Base-by-base conservation (phyloP, 306 rosid genomes). In the Vigna radiata region DNA sequence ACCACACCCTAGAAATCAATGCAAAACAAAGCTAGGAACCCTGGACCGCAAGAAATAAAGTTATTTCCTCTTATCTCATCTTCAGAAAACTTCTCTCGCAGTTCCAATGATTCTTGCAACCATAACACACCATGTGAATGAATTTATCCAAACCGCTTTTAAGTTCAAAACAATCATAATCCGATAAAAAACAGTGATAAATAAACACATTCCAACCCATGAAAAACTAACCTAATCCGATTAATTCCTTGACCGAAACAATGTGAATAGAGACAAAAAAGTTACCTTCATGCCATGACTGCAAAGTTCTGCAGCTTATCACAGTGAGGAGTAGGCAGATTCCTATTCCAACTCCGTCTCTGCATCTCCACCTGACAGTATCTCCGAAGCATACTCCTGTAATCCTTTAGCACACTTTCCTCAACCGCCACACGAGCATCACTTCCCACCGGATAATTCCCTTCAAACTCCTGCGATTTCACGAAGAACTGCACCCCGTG, bases 341-440 rank as follows among this genome's bases (percentile, higher is more conserved):
- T 89, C 84, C 77, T 91, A 75, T 86, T 91, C 99, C 97, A 91
- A 43, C 85, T 91, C 65, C 89, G 96, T 77, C 98, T 83, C 74
- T 96, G 99, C 29, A 88, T 76, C 85, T 96, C 99, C 17, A 85
- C 39, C 58, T 90, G 96, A 78, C 99, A 96, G 67, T 92, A 89
- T 21, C 95, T 96, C 60, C 83, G 78, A 80, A 91, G 93, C 89
- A 91, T 82, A 81, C 4, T 88, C 83, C 21, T 85, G 70, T 91
- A 84, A 76, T 96, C 98, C 81, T 79, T 91, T 17, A 88, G 75
- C 63, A 96, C 89, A 69, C 9, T 86, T 39, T 78, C 87, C 87
- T 96, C 99, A 47, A 92, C 58, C 15, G 82, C 76, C 59, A 75
- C 81, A 2, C 98, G 98, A 74, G 86, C 92, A 68, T 82, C 65